These are phyloP conservation scores for Didymosphaeria variabile DNA, from an alignment of 2,329 filamentous ascomycete species.

Conservation along the genomic window DNA sequence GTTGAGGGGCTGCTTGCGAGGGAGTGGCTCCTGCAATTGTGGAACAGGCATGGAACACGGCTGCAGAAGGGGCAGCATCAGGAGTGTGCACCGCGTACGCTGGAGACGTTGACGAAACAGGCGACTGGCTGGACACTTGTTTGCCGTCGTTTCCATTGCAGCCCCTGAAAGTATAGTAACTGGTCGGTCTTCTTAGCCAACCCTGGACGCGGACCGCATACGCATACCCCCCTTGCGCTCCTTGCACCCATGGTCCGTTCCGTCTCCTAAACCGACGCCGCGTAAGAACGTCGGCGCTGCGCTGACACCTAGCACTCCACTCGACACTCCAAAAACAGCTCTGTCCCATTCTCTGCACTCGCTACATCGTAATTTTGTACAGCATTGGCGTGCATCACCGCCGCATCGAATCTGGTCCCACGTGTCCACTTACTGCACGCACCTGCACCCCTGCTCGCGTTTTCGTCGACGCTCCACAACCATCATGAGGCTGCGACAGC, in stretches of 20 bases:
- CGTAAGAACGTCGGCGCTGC: neutral
- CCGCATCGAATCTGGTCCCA: slow-evolving; percentile 20
- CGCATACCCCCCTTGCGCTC: slow-evolving; percentile 22
- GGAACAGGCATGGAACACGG: slow-evolving; percentile 20
- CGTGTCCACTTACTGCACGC: slow-evolving; percentile 8
- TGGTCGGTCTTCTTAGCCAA: neutral
- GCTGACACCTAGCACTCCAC: neutral
- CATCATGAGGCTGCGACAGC: slow-evolving; percentile 68
- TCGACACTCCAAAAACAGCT: slow-evolving; percentile 2
- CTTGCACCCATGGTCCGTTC: slow-evolving; percentile 35
- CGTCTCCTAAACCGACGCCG: slow-evolving; percentile 22
- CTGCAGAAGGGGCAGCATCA: slow-evolving; percentile 30
- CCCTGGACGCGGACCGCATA: neutral
- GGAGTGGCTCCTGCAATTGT: neutral
- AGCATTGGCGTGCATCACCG: neutral
- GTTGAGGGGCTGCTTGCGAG: neutral
- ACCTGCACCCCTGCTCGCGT: slow-evolving; percentile 20
- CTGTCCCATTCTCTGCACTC: slow-evolving; percentile 6
- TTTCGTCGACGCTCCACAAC: slow-evolving; percentile 17
- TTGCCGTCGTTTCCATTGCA: slow-evolving; percentile 8
- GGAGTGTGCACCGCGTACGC: slow-evolving; percentile 9
- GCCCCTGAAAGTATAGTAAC: slow-evolving; percentile 4
- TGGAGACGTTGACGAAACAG: slow-evolving; percentile 15
- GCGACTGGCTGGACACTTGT: slow-evolving; percentile 12
- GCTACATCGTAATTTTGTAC: neutral